Percentiles rank a stretch among this genome's conserved stretches.
Evolutionary conservation across 257 asterid genomes (phyloP).

Genomic region (Solanum dulcamara): DNA sequence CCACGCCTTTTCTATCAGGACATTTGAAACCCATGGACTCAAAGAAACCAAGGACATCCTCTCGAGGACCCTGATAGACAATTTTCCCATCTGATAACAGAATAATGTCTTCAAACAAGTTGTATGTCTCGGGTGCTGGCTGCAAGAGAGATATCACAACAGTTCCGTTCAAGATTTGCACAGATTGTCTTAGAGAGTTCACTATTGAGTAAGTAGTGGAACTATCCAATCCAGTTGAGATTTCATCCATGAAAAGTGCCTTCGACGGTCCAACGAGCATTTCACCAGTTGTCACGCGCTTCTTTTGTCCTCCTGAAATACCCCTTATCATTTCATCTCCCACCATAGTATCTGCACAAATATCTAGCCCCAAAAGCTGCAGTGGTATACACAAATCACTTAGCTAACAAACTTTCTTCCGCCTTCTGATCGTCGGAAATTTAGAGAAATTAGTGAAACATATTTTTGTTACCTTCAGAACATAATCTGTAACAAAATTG

Average conservation of each 20-base stretch:
- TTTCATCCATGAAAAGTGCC: conserved; percentile 55
- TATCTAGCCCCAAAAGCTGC: conserved; percentile 41
- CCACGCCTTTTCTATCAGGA: conserved; percentile 45
- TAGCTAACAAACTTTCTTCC: background rate
- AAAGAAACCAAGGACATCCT: conserved; percentile 34
- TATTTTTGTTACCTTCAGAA: conserved; percentile 31
- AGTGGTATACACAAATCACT: background rate
- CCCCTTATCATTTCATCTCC: conserved; percentile 40
- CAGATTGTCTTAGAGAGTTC: conserved; percentile 25
- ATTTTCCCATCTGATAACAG: conserved; percentile 32
- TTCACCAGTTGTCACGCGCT: conserved; percentile 44
- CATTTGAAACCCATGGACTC: conserved; percentile 35
- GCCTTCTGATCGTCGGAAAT: background rate
- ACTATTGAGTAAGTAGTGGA: conserved; percentile 38
- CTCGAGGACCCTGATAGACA: conserved; percentile 43
- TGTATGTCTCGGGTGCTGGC: conserved; percentile 45
- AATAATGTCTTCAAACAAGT: conserved; percentile 37
- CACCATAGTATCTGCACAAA: conserved; percentile 39
- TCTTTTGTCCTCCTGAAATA: conserved; percentile 43
- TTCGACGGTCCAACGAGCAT: conserved; percentile 46
- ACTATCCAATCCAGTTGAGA: conserved; percentile 49
- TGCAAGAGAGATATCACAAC: conserved; percentile 40
- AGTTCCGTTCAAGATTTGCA: conserved; percentile 40
- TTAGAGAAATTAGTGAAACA: background rate
- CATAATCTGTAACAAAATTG: conserved; percentile 42